These are phyloP conservation scores for Pholiota adiposa DNA, from an alignment of 1,284 basidiomycete species.

Conservation along the genomic window DNA sequence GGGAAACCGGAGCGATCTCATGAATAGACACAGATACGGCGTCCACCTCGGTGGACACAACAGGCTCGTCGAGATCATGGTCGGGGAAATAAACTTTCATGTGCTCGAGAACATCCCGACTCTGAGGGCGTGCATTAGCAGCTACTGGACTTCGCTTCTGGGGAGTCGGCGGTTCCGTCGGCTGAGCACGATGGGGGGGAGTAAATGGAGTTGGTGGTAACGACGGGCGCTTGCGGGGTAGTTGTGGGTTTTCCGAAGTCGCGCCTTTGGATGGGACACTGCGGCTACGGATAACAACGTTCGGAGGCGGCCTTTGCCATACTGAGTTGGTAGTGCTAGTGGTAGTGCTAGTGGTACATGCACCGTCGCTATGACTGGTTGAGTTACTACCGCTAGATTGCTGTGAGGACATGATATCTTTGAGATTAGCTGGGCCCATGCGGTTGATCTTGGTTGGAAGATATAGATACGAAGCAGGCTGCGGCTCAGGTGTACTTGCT, in stretches of 20 bases:
- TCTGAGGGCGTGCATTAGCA: constrained; percentile 66
- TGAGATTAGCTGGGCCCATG: constrained; percentile 7
- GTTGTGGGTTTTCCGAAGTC: background rate
- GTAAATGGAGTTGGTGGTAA: constrained; percentile 6
- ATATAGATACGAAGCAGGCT: background rate
- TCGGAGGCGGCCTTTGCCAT: constrained; percentile 36
- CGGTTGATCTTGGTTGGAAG: constrained; percentile 1
- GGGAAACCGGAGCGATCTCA: background rate
- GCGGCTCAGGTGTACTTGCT: background rate
- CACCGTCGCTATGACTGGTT: constrained; percentile 22
- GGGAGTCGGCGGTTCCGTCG: background rate
- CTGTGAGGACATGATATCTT: background rate
- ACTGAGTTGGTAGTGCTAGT: constrained; percentile 12
- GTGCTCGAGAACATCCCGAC: constrained; percentile 86
- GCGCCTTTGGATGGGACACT: background rate
- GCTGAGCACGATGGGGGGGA: background rate
- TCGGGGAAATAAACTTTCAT: constrained; percentile 91
- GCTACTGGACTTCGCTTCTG: constrained; percentile 6
- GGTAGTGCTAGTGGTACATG: constrained; percentile 26
- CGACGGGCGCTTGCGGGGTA: background rate
- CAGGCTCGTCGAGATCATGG: constrained; percentile 89
- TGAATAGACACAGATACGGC: background rate
- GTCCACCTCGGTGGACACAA: constrained; percentile 54
- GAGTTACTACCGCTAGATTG: background rate
- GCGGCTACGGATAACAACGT: constrained; percentile 12